Base-by-base conservation (phyloP, 1,139 yeast genomes). In the Yamadazyma sp. region DNA sequence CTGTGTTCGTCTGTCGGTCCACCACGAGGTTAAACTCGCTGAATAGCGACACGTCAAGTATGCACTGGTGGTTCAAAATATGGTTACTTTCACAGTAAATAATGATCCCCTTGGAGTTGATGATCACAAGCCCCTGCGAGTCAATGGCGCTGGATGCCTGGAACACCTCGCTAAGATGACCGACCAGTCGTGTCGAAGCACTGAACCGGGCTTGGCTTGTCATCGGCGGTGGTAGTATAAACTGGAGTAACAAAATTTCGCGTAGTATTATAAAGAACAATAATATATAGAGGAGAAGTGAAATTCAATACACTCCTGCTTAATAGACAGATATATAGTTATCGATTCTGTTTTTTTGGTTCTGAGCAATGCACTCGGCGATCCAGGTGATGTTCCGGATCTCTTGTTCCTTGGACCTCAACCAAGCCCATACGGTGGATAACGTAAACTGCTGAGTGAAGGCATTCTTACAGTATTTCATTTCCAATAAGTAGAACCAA, bases 321-420 rank as follows among this genome's bases (percentile, higher is more conserved):
- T 45, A 50, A 52, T 78, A 84, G 33, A 84, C 92, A 36, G 89
- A 71, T 42, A 85, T 85, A 59, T 85, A 86, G 59, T 83, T 83
- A 53, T 82, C 83, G 44, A 86, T 83, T 65, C 89, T 79, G 56
- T 82, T 87, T 64, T 84, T 83, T 70, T 86, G 95, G 57, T 83
- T 83, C 59, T 86, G 94, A 34, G 92, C 91, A 64, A 85, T 85
- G 69, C 99, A 94, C 69, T 94, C 99, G 35, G 98, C 96, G 47
- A 94, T 91, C 98, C 98, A 94, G 17, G 98, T 87, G 49, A 94
- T 83, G 62, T 94, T 94, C 64, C 98, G 79, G 45, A 94, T 80
- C 64, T 94, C 99, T 66, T 94, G 98, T 65, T 94, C 98, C 57
- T 87, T 86, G 15, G 96, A 82, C 65, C 89, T 84, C 59, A 94